phyloP scores from a whole-genome alignment of 2,329 filamentous ascomycete species.

The Clonostachys solani region DNA sequence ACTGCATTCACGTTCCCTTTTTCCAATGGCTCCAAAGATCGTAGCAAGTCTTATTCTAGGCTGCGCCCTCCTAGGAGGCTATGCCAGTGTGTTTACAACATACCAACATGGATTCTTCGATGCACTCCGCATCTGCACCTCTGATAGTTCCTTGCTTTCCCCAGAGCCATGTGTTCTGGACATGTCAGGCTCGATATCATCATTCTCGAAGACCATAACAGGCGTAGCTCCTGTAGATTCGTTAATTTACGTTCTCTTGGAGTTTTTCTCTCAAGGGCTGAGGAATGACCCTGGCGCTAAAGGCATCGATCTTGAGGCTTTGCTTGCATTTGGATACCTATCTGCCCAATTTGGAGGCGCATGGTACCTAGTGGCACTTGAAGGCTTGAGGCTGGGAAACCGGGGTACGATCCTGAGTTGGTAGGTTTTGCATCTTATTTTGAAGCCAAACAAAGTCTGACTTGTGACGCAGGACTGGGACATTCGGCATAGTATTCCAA shows the following conservation, averaged over 20 bases:
- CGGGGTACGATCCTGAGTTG: slow-evolving; percentile 1
- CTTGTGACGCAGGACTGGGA: slow-evolving; percentile 1
- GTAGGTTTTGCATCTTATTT: neutral
- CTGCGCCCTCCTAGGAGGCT: slow-evolving; percentile 4
- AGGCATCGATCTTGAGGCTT: slow-evolving; percentile 1
- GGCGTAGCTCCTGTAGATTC: neutral
- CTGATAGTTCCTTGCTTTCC: neutral
- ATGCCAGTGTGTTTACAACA: slow-evolving; percentile 2
- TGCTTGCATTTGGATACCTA: slow-evolving; percentile 1
- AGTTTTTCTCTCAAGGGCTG: slow-evolving; percentile 4
- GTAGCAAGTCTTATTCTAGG: slow-evolving; percentile 1
- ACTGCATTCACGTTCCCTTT: no score
- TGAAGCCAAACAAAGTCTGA: slow-evolving; percentile 1
- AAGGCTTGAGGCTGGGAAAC: slow-evolving; percentile 3
- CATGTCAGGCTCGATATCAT: slow-evolving; percentile 1
- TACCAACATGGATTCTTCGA: slow-evolving; percentile 4
- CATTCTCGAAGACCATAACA: neutral
- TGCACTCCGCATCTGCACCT: slow-evolving; percentile 1
- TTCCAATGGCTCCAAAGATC: neutral
- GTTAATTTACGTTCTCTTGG: slow-evolving; percentile 1
- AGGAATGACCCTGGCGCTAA: neutral
- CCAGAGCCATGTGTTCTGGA: neutral
- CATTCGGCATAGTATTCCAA: slow-evolving; percentile 4
- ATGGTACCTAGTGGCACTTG: slow-evolving; percentile 4
- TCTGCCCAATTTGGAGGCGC: slow-evolving; percentile 4